Percentiles rank a stretch among this genome's conserved stretches.
phyloP scores from a whole-genome alignment of 2,329 filamentous ascomycete species.

The Epicoccum nigrum region DNA sequence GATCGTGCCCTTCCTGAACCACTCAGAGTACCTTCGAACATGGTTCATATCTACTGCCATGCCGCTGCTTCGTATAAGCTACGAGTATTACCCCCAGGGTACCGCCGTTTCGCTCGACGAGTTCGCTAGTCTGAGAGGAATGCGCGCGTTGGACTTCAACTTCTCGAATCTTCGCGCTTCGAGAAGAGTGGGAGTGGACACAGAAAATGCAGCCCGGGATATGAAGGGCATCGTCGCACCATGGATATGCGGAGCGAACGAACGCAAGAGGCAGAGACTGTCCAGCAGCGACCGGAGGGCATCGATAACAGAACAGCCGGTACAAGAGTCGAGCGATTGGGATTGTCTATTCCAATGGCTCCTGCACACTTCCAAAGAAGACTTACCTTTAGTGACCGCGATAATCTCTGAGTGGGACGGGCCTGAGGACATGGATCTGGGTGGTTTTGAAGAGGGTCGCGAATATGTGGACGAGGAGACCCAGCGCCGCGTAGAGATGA shows the following conservation, averaged over 20 bases:
- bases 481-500: constrained; percentile 64
- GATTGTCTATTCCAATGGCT: constrained; percentile 74
- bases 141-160: constrained; percentile 65
- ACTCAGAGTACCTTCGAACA: constrained; percentile 64
- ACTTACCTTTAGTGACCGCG: constrained; percentile 67
- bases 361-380: constrained; percentile 61
- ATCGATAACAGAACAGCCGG: constrained; percentile 46
- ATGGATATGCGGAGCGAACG: constrained; percentile 71
- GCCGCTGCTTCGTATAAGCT: constrained; percentile 70
- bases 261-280: constrained; percentile 61
- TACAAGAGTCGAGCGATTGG: constrained; percentile 61
- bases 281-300: constrained; percentile 36
- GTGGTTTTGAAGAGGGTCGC: constrained; percentile 59
- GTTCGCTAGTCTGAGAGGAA: constrained; percentile 68
- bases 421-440: constrained; percentile 71
- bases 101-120: constrained; percentile 63
- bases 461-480: constrained; percentile 66
- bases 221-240: constrained; percentile 72
- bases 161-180: constrained; percentile 49
- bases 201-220: constrained; percentile 63
- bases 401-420: constrained; percentile 76
- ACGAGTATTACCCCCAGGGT: constrained; percentile 69
- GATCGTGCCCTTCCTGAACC: constrained; percentile 69
- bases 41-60: constrained; percentile 74
- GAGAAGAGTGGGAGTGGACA: constrained; percentile 15